These are phyloP conservation scores for Hypholoma fasciculare DNA, from an alignment of 768 basidiomycete species.

Conservation along the genomic window DNA sequence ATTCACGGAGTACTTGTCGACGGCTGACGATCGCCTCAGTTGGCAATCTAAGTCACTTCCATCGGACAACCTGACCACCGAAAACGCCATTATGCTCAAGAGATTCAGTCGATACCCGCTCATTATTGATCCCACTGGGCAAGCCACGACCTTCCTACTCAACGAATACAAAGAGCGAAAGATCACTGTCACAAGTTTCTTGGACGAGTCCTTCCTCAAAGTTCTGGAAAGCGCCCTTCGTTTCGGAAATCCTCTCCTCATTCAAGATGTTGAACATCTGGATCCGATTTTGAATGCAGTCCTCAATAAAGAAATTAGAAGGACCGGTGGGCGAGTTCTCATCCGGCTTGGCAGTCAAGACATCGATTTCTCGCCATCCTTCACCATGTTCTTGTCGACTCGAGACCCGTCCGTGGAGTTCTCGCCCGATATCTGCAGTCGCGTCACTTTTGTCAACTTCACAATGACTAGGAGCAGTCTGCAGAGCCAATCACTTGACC, in stretches of 20 bases:
- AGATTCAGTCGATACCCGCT: constrained; percentile 97
- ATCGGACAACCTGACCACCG: constrained; percentile 91
- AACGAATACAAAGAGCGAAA: constrained; percentile 96
- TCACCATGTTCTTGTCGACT: constrained; percentile 99
- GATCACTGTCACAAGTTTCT: constrained; percentile 97
- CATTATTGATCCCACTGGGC: constrained; percentile 97
- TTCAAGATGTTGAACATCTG: constrained; percentile 96
- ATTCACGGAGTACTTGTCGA: constrained; percentile 93
- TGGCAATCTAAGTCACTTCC: constrained; percentile 98
- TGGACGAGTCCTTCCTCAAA: constrained; percentile 98
- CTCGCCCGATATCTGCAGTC: constrained; percentile 97
- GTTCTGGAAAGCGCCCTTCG: constrained; percentile 98
- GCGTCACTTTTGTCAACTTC: constrained; percentile 94
- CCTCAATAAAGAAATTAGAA: constrained; percentile 92
- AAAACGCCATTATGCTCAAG: constrained; percentile 99
- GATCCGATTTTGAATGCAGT: constrained; percentile 98
- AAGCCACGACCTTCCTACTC: constrained; percentile 91
- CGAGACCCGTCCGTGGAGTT: constrained; percentile 97
- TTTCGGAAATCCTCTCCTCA: constrained; percentile 95
- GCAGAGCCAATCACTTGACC: constrained; percentile 96
- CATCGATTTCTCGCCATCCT: constrained; percentile 99
- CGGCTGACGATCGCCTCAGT: constrained; percentile 91
- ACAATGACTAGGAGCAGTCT: constrained; percentile 99
- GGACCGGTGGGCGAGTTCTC: constrained; percentile 95
- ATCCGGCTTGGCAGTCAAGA: constrained; percentile 97